Conservation (phyloP, 2,329 filamentous ascomycete genomes). For the Ramularia collo-cygni region DNA sequence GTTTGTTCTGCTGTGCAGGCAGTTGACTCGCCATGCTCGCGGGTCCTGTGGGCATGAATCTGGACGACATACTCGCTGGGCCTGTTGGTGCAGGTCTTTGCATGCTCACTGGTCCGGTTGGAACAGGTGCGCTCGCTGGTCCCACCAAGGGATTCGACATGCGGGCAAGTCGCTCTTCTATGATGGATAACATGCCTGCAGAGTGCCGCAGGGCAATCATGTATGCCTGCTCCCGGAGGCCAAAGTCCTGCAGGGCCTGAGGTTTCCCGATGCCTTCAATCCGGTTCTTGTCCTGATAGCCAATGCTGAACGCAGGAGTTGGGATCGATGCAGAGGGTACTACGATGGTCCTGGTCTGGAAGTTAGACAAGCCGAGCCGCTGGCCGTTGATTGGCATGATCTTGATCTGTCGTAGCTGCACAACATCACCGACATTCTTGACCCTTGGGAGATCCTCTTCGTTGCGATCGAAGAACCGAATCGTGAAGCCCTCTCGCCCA, state of each 20-base stretch:
- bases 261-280: slow-evolving; percentile 15
- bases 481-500: slow-evolving; percentile 21
- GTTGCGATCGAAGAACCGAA: slow-evolving; percentile 56
- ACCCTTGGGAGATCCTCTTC: slow-evolving; percentile 33
- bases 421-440: slow-evolving; percentile 51
- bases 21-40: neutral
- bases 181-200: neutral
- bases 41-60: neutral
- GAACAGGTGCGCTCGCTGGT: too few species aligned
- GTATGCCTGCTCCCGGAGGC: slow-evolving; percentile 29
- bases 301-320: slow-evolving; percentile 22
- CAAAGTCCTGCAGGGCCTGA: slow-evolving; percentile 12
- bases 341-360: slow-evolving; percentile 18
- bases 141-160: too few species aligned
- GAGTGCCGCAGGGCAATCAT: slow-evolving; percentile 26
- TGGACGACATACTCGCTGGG: too few species aligned
- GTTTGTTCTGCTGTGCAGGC: neutral
- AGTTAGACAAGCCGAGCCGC: slow-evolving; percentile 21
- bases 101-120: too few species aligned
- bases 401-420: slow-evolving; percentile 48
- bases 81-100: too few species aligned
- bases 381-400: slow-evolving; percentile 16
- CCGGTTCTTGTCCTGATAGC: slow-evolving; percentile 20
- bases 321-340: slow-evolving; percentile 24
- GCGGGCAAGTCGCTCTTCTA: neutral